Percentiles rank a stretch among this genome's conserved stretches.
Evolutionary conservation across 2,329 filamentous ascomycete genomes (phyloP).

Genomic region (Alternaria sp.): DNA sequence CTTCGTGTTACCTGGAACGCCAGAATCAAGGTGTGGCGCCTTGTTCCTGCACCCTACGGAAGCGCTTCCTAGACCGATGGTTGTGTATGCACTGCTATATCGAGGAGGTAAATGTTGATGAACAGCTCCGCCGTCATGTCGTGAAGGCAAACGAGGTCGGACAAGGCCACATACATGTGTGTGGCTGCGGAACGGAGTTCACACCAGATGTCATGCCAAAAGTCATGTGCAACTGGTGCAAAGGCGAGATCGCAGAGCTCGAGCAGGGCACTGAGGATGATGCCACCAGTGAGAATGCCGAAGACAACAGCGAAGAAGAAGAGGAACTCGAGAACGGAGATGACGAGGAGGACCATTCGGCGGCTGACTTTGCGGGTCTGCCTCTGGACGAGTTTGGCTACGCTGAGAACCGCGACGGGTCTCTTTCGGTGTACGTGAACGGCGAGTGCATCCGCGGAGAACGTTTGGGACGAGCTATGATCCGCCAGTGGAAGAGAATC

Average conservation of each 20-base stretch:
- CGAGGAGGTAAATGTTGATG: background rate
- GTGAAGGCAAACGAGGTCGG: background rate
- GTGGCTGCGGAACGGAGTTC: slow-evolving; percentile 7
- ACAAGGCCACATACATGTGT: background rate
- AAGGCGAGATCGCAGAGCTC: slow-evolving; percentile 1
- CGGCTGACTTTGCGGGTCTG: background rate
- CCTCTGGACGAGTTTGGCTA: background rate
- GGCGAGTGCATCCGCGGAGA: background rate
- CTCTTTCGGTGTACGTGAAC: slow-evolving; percentile 3
- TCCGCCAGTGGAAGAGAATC: background rate
- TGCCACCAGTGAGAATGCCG: background rate
- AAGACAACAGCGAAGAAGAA: background rate
- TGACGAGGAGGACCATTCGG: slow-evolving; percentile 7
- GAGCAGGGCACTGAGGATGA: background rate
- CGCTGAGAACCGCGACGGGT: slow-evolving; percentile 4
- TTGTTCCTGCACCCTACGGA: slow-evolving; percentile 26
- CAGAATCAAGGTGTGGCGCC: background rate
- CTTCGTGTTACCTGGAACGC: slow-evolving; percentile 14
- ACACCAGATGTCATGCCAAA: background rate
- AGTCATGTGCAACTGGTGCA: slow-evolving; percentile 16
- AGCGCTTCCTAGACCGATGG: slow-evolving; percentile 27
- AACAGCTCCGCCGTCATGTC: background rate
- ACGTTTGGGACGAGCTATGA: background rate
- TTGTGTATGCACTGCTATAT: slow-evolving; percentile 21
- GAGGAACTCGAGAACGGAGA: background rate